phyloP scores from a whole-genome alignment of 129 eudicot genomes.

The Chrysanthemum makinoi region DNA sequence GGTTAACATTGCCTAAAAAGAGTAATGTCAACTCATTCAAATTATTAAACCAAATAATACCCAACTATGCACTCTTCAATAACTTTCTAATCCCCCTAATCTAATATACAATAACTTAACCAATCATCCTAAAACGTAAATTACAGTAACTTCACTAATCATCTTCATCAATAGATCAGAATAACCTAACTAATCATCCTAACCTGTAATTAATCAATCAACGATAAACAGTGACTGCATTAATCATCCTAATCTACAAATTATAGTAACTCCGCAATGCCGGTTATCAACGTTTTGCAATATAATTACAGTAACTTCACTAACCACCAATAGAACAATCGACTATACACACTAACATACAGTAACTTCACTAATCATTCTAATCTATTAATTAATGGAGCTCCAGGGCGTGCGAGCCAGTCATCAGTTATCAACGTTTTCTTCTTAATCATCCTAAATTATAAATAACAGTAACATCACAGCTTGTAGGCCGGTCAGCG shows the following conservation, averaged over 20 bases:
- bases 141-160: not conserved
- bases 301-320: too few relatives aligned
- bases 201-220: not conserved
- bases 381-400: not conserved
- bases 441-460: too few relatives aligned
- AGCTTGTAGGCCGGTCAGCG: constrained; percentile 2
- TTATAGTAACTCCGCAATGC: not conserved
- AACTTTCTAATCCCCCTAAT: too few relatives aligned
- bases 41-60: constrained; percentile 9
- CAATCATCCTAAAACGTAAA: too few relatives aligned
- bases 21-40: not conserved
- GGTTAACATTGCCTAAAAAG: constrained; percentile 1
- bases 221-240: not conserved
- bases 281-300: too few relatives aligned
- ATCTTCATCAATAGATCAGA: not conserved
- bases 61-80: too few relatives aligned
- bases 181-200: too few relatives aligned
- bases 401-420: too few relatives aligned
- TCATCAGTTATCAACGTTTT: too few relatives aligned
- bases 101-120: too few relatives aligned
- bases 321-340: not conserved
- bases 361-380: not conserved
- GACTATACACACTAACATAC: constrained; percentile 27
- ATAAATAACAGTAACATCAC: not conserved
- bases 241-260: constrained; percentile 15